Evolutionary conservation across 1,284 basidiomycete genomes (phyloP), one percentile per base, ranked within the genome.

Genomic region (Stereum hirsutum): DNA sequence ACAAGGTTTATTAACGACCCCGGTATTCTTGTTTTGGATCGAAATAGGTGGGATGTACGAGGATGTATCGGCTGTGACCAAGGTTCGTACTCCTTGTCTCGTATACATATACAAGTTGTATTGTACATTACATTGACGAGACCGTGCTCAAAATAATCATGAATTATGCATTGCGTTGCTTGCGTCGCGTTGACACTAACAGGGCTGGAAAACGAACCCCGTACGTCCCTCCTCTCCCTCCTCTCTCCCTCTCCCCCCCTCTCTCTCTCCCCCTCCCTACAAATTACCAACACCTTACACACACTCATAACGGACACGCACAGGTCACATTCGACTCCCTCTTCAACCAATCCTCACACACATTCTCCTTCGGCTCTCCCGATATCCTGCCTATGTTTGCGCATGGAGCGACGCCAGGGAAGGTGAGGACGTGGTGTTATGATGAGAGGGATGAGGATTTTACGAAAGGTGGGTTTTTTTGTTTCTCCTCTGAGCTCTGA

Each of bases 321-420:
- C 44, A 85, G 83, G 80, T 87, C 26, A 77, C 89, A 47, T 94
- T 94, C 57, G 90, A 94, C 60, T 92, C 89, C 1, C 78, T 93
- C 3, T 85, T 94, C 58, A 94, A 94, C 53, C 85, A 82, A 56
- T 90, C 88, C 1, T 74, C 71, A 32, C 68, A 76, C 32, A 87
- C 89, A 0, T 94, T 79, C 54, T 82, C 87, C 0, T 93, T 92
- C 51, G 90, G 90, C 2, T 89, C 85, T 2, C 91, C 91, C 0
- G 90, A 94, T 59, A 94, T 94, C 46, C 61, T 94, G 4, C 89
- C 89, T 10, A 94, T 94, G 86, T 94, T 94, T 54, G 69, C 78
- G 14, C 70, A 75, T 5, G 89, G 89, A 12, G 88, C 87, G 3
- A 70, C 69, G 0, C 72, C 75, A 0, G 82, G 79, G 1, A 84